Evolutionary conservation across 345 rosid species (phyloP).

Genomic region (Eucalyptus erythrocorys): DNA sequence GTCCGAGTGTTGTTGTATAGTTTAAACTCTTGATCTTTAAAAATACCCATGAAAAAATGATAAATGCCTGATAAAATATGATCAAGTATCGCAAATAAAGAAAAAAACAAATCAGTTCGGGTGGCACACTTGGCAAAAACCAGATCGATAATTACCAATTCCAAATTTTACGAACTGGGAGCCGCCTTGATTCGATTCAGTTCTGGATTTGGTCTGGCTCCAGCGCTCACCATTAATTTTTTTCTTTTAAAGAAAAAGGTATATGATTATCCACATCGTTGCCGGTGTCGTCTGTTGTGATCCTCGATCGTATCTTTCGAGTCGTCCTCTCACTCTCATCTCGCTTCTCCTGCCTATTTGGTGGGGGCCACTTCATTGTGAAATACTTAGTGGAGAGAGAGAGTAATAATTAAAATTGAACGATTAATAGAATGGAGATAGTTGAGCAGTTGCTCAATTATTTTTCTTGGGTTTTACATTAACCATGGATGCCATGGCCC

Average conservation of each 20-base stretch:
- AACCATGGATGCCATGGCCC: not conserved
- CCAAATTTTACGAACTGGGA: too few relatives aligned
- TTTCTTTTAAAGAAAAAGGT: not conserved
- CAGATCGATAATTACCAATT: too few relatives aligned
- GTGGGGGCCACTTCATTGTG: not conserved
- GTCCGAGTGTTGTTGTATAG: too few relatives aligned
- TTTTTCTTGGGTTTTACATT: not conserved
- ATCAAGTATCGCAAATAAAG: too few relatives aligned
- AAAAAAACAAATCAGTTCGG: too few relatives aligned
- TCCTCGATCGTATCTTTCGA: not conserved
- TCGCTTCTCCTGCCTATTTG: not conserved
- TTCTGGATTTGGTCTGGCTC: too few relatives aligned
- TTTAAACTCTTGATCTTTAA: too few relatives aligned
- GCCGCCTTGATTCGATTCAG: too few relatives aligned
- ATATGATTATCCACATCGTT: not conserved
- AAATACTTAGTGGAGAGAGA: not conserved
- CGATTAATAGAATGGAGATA: not conserved
- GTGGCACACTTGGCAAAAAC: too few relatives aligned
- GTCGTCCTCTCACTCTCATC: not conserved
- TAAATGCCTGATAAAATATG: too few relatives aligned
- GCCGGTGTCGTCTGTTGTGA: not conserved
- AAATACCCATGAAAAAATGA: too few relatives aligned
- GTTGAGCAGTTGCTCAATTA: not conserved
- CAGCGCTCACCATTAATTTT: too few relatives aligned
- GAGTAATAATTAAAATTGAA: not conserved